Base-by-base conservation (phyloP, 2,329 filamentous ascomycete genomes). In the Xylaria polymorpha region DNA sequence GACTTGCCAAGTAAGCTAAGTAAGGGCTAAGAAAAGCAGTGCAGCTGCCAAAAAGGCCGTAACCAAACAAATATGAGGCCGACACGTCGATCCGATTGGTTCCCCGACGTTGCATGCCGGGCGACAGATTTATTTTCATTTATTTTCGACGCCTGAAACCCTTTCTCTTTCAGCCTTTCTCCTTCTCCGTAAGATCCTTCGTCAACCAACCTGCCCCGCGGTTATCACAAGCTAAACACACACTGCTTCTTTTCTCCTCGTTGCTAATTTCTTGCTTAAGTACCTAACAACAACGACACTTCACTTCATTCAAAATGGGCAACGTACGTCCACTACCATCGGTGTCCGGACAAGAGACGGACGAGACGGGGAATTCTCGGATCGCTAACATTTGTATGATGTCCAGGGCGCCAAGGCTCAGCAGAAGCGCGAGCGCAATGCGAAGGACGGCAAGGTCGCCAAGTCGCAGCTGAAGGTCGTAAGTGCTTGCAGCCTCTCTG, bases 371-470 rank as follows among this genome's bases (percentile, higher is more conserved):
- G n/a, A 4, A 44, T n/a, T 29, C 37, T 18, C 41, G 48, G n/a
- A 50, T 37, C 62, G 50, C 59, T 66, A 64, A 72, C 70, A 66
- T 70, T 15, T 43, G 2, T 43, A 63, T 46, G 14, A 55, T 41
- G 50, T 65, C 6, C 55, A 89, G 87, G 89, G 89, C 83, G 87
- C 87, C 80, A 91, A 89, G 81, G 88, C 89, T 79, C 84, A 86
- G 79, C 88, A 90, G 82, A 92, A 92, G 88, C 90, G 91, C 73
- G 91, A 92, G 80, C 90, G 91, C 81, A 90, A 90, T 79, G 83
- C 84, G 72, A 91, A 92, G 81, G 87, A 91, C 71, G 79, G 79
- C 72, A 87, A 85, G 77, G 82, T 80, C 61, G 81, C 87, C 72
- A 91, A 89, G 82, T 92, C 90, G 72, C 90, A 92, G 81, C 85